A percentile compares a stretch with the other conserved stretches of the same genome.
These are phyloP conservation scores for Leishmania amazonensis DNA, from an alignment of 208 protist species.

Conservation along the genomic window DNA sequence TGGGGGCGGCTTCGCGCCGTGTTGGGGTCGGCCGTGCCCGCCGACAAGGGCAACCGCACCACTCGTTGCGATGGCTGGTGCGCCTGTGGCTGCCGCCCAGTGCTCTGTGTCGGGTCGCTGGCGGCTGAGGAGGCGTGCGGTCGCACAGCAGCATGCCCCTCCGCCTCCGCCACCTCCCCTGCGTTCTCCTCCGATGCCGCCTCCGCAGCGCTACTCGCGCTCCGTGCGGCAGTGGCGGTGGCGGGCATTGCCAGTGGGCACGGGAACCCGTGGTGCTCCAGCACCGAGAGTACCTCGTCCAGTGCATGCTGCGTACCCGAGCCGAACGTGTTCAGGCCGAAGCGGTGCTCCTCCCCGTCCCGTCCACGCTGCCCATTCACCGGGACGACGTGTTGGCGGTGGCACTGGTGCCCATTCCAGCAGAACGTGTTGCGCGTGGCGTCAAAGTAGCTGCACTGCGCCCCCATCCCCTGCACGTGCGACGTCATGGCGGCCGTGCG, in stretches of 20 bases:
- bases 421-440: constrained; percentile 39
- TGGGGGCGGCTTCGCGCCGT: not conserved
- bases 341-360: constrained; percentile 26
- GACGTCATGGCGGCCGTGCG: constrained; percentile 10
- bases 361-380: constrained; percentile 23
- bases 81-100: not conserved
- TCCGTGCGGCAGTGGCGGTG: not conserved
- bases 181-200: not conserved
- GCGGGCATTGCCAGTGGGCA: not conserved
- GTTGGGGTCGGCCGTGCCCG: not conserved
- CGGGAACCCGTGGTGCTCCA: constrained; percentile 23
- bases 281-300: constrained; percentile 30
- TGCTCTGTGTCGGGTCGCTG: not conserved
- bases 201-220: not conserved
- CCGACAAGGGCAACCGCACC: not conserved
- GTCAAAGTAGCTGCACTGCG: constrained; percentile 41
- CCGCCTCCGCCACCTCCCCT: constrained; percentile 1
- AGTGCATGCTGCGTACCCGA: constrained; percentile 27
- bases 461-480: constrained; percentile 19
- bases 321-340: constrained; percentile 26
- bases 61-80: constrained; percentile 11
- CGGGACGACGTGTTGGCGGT: constrained; percentile 28
- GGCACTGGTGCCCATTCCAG: constrained; percentile 49
- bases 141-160: not conserved
- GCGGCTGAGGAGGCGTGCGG: not conserved